Base-by-base conservation (phyloP, 768 basidiomycete species). In the Phaffia tasmanica region DNA sequence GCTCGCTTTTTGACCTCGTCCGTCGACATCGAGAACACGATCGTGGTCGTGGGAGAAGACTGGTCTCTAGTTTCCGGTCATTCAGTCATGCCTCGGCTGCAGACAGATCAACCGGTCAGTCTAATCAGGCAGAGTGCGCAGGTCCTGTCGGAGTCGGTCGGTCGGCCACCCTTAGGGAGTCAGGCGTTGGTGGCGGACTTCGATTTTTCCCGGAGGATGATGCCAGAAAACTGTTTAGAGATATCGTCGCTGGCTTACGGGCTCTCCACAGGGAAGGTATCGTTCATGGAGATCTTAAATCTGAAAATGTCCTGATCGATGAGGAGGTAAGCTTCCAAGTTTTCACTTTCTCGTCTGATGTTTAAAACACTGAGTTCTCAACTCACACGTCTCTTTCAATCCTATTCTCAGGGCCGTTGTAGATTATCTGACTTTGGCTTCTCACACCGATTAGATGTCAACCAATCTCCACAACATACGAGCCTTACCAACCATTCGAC, bases 301-400 rank as follows among this genome's bases (percentile, higher is more conserved):
- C 95, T 67, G 95, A 98, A 78, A 99, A 99, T 78, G 84, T 98
- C 58, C 83, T 98, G 53, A 85, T 93, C 62, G 89, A 93, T 75
- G 87, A 89, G 74, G 84, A 83, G 1, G 77, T 76, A 15, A 59
- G 66, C 50, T 23, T 2, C 27, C 30, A 21, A 32, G 11, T 9
- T 11, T 21, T 1, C 1, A 8, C 3, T 29, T 2, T 30, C 50
- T 30, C 46, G 23, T 18, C 18, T 53, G 51, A 2, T 63, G 21
- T 50, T 35, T 59, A 15, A 19, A n/a, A 5, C 6, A 59, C 19
- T 21, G 23, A 19, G 2, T 32, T 19, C 9, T 4, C n/a, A 21
- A 30, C 7, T 9, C 19, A 46, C 35, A 2, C 27, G 5, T 30
- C 56, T 35, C 15, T n/a, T 23, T 11, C 4, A 5, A 4, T 42